These are phyloP conservation scores for Chalaropsis thielavioides DNA, from an alignment of 2,329 filamentous ascomycete genomes.

Conservation along the genomic window DNA sequence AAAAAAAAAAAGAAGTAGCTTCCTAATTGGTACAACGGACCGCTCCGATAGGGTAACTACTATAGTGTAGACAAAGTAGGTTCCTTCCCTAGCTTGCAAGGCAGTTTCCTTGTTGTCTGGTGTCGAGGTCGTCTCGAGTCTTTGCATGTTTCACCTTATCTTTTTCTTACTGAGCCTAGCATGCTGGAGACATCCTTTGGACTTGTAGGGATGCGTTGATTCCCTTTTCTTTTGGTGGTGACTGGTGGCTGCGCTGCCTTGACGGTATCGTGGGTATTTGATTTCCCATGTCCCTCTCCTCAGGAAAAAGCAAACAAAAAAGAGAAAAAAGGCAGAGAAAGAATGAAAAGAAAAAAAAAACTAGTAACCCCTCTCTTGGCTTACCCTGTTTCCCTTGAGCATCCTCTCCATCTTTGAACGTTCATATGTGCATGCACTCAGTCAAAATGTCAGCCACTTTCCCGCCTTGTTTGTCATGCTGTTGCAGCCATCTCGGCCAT, in stretches of 20 bases:
- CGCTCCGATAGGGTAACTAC: neutral
- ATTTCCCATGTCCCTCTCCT: too few species aligned
- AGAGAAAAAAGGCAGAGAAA: too few species aligned
- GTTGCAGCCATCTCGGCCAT: neutral
- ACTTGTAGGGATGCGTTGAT: neutral
- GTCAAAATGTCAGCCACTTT: neutral
- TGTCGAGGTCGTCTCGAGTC: neutral
- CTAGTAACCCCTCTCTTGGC: too few species aligned
- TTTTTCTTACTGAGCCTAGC: neutral
- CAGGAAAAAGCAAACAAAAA: too few species aligned
- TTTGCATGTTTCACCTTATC: neutral
- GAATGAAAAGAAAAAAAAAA: too few species aligned
- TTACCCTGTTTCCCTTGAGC: too few species aligned
- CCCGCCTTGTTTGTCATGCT: neutral
- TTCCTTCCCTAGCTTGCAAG: neutral
- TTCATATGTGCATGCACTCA: neutral
- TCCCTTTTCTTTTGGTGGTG: neutral
- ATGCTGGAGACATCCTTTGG: neutral
- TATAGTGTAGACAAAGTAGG: neutral
- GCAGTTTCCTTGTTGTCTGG: neutral
- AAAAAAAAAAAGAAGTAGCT: too few species aligned
- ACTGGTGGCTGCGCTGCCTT: too few species aligned
- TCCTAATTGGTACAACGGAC: neutral
- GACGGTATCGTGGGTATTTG: too few species aligned
- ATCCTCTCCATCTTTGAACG: too few species aligned